Evolutionary conservation across 108 stramenopile genomes (phyloP).

Genomic region (Asterionellopsis glacialis): DNA sequence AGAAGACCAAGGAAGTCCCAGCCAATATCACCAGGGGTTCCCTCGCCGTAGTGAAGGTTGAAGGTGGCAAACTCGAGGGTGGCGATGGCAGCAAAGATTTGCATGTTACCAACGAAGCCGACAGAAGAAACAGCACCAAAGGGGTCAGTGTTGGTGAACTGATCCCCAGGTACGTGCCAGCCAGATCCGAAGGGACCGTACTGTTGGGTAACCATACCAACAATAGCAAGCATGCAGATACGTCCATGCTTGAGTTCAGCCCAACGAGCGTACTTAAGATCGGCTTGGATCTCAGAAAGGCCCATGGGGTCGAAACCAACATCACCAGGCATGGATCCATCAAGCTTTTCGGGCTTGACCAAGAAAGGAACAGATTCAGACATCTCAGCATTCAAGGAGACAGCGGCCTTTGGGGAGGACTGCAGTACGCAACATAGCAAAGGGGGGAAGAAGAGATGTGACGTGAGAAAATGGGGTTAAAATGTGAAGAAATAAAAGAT

Average conservation of each 20-base stretch:
- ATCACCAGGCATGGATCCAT: constrained; percentile 93
- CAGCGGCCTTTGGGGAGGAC: constrained; percentile 9
- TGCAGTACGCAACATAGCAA: constrained; percentile 7
- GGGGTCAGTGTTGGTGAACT: constrained; percentile 74
- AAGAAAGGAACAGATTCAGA: constrained; percentile 92
- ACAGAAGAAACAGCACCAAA: constrained; percentile 69
- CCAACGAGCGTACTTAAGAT: constrained; percentile 88
- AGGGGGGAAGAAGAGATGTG: not conserved
- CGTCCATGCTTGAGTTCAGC: constrained; percentile 93
- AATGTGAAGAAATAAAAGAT: not conserved
- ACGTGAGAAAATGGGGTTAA: not conserved
- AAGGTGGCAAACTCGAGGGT: constrained; percentile 70
- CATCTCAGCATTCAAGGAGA: constrained; percentile 71
- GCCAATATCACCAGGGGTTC: constrained; percentile 73
- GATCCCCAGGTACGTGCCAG: constrained; percentile 74
- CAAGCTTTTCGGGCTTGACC: constrained; percentile 87
- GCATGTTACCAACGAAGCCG: constrained; percentile 72
- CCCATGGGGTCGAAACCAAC: constrained; percentile 97
- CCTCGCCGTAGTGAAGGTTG: constrained; percentile 68
- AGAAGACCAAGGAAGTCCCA: constrained; percentile 42
- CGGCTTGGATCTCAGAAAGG: constrained; percentile 79
- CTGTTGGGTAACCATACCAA: constrained; percentile 80
- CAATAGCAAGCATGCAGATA: constrained; percentile 86
- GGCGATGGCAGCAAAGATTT: constrained; percentile 74
- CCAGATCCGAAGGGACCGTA: constrained; percentile 35